Conservation (phyloP, 306 rosid genomes). For the Pueraria montana region DNA sequence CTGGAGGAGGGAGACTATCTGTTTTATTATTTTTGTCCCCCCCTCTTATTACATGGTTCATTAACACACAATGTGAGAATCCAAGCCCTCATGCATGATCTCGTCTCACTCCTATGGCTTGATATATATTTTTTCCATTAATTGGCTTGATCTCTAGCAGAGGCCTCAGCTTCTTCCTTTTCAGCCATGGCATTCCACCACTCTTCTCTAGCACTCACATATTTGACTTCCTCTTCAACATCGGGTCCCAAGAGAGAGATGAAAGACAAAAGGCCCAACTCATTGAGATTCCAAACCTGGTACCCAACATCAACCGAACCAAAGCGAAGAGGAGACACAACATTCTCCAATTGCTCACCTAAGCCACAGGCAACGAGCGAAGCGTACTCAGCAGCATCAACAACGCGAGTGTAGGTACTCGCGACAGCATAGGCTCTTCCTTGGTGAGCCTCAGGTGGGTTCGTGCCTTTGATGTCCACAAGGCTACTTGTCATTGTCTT, state of each 20-base stretch:
- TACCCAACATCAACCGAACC: not conserved
- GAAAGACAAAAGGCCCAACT: not conserved
- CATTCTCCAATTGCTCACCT: not conserved
- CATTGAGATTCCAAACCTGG: not conserved
- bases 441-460: not conserved
- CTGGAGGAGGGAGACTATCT: no score
- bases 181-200: not conserved
- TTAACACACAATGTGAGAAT: no score
- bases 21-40: no score
- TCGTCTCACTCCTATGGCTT: no score
- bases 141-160: no score
- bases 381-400: constrained; percentile 4
- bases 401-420: not conserved
- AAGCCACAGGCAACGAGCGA: not conserved
- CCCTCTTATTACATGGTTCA: no score
- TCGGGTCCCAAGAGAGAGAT: not conserved
- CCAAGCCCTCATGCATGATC: no score
- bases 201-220: not conserved
- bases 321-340: not conserved
- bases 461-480: not conserved
- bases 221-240: not conserved
- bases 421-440: not conserved
- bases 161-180: not conserved
- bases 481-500: not conserved
- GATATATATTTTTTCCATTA: no score